phyloP scores from a whole-genome alignment of 495 filamentous ascomycete genomes.

The Pseudotulostoma volvatum region DNA sequence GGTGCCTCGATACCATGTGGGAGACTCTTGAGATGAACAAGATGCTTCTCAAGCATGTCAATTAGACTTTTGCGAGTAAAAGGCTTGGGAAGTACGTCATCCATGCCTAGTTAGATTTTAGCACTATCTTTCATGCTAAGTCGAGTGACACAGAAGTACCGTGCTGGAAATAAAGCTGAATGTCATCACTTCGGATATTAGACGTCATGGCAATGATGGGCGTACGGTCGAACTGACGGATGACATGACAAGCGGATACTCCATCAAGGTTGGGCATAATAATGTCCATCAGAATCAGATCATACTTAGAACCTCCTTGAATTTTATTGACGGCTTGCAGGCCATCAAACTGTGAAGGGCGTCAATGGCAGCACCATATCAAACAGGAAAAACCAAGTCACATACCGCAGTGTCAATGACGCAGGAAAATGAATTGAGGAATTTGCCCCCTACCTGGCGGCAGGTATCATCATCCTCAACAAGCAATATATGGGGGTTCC shows the following conservation, averaged over 20 bases:
- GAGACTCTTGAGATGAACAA: conserved; percentile 56
- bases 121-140: not conserved
- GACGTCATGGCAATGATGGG: conserved; percentile 98
- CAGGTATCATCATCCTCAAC: conserved; percentile 96
- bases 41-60: conserved; percentile 75
- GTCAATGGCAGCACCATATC: conserved; percentile 2
- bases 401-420: conserved; percentile 83
- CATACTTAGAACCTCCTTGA: conserved; percentile 65
- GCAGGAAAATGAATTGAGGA: conserved; percentile 76
- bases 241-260: conserved; percentile 84
- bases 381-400: conserved; percentile 7
- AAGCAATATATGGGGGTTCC: conserved; percentile 70
- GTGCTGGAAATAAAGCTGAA: conserved; percentile 92
- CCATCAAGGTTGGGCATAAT: conserved; percentile 96
- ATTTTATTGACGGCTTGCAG: conserved; percentile 88
- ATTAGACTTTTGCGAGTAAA: conserved; percentile 94
- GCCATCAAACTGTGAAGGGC: conserved; percentile 52
- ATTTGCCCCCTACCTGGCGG: conserved; percentile 85
- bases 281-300: conserved; percentile 96
- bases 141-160: conserved; percentile 37
- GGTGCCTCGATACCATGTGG: conserved; percentile 39
- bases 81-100: conserved; percentile 90
- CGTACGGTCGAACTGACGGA: conserved; percentile 74
- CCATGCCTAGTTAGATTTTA: conserved; percentile 60
- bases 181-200: conserved; percentile 93